Base-by-base conservation (phyloP, 192 early-diverging fungal genomes). In the Coemansia sp. region DNA sequence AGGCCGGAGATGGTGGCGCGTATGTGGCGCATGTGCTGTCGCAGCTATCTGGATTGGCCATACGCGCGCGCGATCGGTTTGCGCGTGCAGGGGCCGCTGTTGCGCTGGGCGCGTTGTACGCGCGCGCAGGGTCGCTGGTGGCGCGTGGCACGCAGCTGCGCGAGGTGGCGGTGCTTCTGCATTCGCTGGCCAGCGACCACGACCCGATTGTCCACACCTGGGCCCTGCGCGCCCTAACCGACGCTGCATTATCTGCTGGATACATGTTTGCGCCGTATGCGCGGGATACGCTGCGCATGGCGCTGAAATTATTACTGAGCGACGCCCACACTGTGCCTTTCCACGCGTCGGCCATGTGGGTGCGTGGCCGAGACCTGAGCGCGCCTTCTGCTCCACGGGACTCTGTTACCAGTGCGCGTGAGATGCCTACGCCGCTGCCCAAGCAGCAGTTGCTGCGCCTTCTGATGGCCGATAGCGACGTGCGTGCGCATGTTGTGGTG, bases 181-280 rank as follows among this genome's bases (percentile, higher is more conserved):
- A 95, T 18, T 94, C 95, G 2, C 85, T 99, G 26, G 90, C 91
- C 2, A 86, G 88, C 48, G 97, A 99, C 73, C 85, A 92, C 5
- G 93, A 99, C 73, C 94, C 96, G 0, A 74, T 96, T 0, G 95
- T 99, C 10, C 94, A 98, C 66, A 88, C 87, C 3, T 99, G 96
- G 94, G 94, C 96, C 0, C 65, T 97, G 14, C 85, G 89, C 27
- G 87, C 94, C 0, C 72, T 99, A 56, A 88, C 90, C 7, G 78
- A 94, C 63, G 92, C 90, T 0, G 90, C 97, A 5, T 85, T 92
- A 49, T 90, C 93, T 22, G 90, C 96, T 1, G 94, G 95, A 0
- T 73, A 90, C 23, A 95, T 96, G 92, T 99, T 92, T 65, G 92
- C 87, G 22, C 88, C 90, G 0, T 93, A 89, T 79, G 94, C 94